Evolutionary conservation across 805 yeast genomes (phyloP), one percentile per base, ranked within the genome.

Genomic region (Clavispora vitiphila): DNA sequence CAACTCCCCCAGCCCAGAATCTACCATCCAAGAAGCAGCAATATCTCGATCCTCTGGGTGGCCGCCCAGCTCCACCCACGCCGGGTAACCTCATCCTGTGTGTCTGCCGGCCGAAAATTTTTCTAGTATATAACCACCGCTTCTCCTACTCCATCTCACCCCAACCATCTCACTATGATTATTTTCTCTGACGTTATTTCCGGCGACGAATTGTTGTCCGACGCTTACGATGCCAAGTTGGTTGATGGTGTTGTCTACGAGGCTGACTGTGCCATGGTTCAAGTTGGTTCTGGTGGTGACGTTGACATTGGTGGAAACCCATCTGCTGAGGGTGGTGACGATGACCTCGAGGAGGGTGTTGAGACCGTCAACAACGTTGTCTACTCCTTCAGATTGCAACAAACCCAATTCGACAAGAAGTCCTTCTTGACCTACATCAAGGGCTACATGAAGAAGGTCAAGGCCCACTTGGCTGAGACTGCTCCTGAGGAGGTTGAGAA

Each of bases 231-330:
- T 72, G 65, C 79, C 69, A 83, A 76, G 65, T 75, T 72, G 69
- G 97, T 93, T 55, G 96, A 86, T 63, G 86, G 78, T 55, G 98
- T 78, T 61, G 88, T 93, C 69, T 87, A 78, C 80, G 99, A 93
- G 79, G 98, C 96, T 56, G 87, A 93, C 83, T 89, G 97, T 76
- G 75, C 79, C 62, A 82, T 89, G 93, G 80, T 93, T 71, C 83
- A 76, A 61, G 88, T 93, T 62, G 82, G 80, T 69, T 86, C 88
- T 66, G 54, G 54, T 38, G 97, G 81, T 62, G 93, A 93, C 66
- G 81, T 93, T 60, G 98, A 93, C 72, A 93, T 93, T 71, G 99
- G 99, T 76, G 99, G 96, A 64, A 93, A 93, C 84, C 97, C 99
- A 65, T 88, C 96, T 62, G 97, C 98, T 57, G 99, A 93, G 76